Conservation (phyloP, 768 basidiomycete genomes). For the Panaeolus papilionaceus region DNA sequence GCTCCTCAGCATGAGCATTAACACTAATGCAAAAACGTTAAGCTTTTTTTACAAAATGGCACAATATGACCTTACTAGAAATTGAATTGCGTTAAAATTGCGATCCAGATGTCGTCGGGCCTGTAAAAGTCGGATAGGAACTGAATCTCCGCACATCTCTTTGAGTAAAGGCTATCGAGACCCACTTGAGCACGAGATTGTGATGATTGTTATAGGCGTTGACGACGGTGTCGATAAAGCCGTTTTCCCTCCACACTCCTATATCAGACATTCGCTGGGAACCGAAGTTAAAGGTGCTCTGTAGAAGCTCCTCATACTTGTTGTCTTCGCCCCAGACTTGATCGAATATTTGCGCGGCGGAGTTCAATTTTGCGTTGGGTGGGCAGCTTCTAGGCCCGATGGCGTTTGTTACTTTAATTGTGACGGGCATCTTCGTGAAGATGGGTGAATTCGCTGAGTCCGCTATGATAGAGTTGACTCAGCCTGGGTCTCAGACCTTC, state of each 20-base stretch:
- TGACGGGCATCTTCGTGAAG: neutral
- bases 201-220: constrained; percentile 24
- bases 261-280: neutral
- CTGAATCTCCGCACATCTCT: neutral
- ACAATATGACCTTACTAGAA: neutral
- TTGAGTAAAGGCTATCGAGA: neutral
- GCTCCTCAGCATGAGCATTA: constrained; percentile 33
- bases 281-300: neutral
- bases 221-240: constrained; percentile 23
- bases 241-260: neutral
- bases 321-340: neutral
- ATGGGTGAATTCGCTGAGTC: no score
- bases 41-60: neutral
- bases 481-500: no score
- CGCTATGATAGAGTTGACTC: no score
- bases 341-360: neutral
- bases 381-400: neutral
- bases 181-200: constrained; percentile 22
- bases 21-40: constrained; percentile 19
- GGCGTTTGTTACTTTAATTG: neutral
- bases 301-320: neutral
- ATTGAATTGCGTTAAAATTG: constrained; percentile 3
- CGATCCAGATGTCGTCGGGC: constrained; percentile 2
- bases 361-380: neutral
- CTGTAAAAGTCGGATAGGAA: neutral